A percentile compares a stretch with the other conserved stretches of the same genome.
Conservation (phyloP, 345 rosid genomes). For the Capsella bursapastoris region DNA sequence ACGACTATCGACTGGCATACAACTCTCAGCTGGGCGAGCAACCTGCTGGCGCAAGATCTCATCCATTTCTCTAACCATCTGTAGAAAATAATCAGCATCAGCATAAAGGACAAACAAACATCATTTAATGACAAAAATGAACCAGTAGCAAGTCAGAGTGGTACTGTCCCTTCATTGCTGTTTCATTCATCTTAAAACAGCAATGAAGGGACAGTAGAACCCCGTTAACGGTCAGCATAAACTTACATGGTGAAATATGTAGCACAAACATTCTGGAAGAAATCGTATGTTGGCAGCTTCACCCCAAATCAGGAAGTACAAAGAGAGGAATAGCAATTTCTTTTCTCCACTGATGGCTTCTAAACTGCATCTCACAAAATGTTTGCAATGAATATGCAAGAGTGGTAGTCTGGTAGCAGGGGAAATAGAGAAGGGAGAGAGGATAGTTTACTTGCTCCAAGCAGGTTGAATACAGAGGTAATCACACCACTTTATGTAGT, state of each 20-base stretch:
- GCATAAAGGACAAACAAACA: constrained; percentile 3
- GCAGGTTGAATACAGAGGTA: constrained; percentile 87
- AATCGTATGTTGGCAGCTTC: constrained; percentile 87
- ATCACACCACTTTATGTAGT: constrained; percentile 90
- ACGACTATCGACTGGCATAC: constrained; percentile 71
- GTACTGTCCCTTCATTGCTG: no score
- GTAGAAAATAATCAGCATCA: constrained; percentile 35
- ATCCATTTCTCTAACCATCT: constrained; percentile 99
- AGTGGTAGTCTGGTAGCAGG: constrained; percentile 23
- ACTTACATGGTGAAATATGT: constrained; percentile 96
- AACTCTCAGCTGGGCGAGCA: constrained; percentile 84
- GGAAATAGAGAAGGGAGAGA: constrained; percentile 24
- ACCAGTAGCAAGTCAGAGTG: constrained; percentile 16
- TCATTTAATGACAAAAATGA: background rate
- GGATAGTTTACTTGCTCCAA: constrained; percentile 74
- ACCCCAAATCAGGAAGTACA: constrained; percentile 95
- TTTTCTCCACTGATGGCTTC: constrained; percentile 81
- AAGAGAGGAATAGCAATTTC: constrained; percentile 73
- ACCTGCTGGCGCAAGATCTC: constrained; percentile 68
- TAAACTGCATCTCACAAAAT: constrained; percentile 58
- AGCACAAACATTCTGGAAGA: constrained; percentile 94
- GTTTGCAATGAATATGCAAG: constrained; percentile 26
- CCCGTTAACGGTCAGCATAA: constrained; percentile 4
- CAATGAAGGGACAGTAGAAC: constrained; percentile 9
- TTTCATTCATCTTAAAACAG: constrained; percentile 14